Base-by-base conservation (phyloP, 306 rosid genomes). In the Cicer judaicum region DNA sequence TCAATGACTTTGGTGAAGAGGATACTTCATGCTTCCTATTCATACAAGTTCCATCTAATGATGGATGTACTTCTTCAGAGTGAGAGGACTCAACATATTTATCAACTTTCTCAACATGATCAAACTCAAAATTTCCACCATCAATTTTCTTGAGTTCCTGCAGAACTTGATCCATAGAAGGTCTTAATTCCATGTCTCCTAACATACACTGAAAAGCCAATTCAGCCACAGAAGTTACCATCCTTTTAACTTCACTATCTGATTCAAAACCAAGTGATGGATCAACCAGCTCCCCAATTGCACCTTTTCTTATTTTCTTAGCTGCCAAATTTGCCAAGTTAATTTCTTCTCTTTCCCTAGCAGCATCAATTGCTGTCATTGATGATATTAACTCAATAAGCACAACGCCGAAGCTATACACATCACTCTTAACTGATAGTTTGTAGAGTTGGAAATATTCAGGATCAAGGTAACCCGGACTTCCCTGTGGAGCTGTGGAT, bases 401-500 rank as follows among this genome's bases (percentile, higher is more conserved):
- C 47, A 87, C 90, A 54, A 90, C 94, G 3, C 98, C 91, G 9
- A 92, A 92, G 62, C 92, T 90, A 53, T 88, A 87, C 7, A 88
- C 96, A 60, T 92, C 94, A 52, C 96, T 92, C 91, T 92, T 90
- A 4, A 80, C 68, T 0, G 96, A 87, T 43, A 92, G 90, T 79
- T 85, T 86, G 66, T 85, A 87, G 64, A 85, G 79, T 40, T 87
- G 89, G 72, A 85, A 85, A 68, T 92, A 86, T 70, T 90, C 91
- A 8, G 96, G 96, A 43, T 92, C 96, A 15, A 90, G 84, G 43
- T 90, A 88, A 1, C 96, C 94, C 1, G 91, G 98, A 5, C 89
- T 87, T 36, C 98, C 98, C 56, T 89, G 96, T 53, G 98, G 96
- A 64, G 89, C 81, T 9, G 94, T 90, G 53, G 96, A 90, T 60